These are phyloP conservation scores for Pythium grandisporangium DNA, from an alignment of 352 stramenopile genomes.

Conservation along the genomic window DNA sequence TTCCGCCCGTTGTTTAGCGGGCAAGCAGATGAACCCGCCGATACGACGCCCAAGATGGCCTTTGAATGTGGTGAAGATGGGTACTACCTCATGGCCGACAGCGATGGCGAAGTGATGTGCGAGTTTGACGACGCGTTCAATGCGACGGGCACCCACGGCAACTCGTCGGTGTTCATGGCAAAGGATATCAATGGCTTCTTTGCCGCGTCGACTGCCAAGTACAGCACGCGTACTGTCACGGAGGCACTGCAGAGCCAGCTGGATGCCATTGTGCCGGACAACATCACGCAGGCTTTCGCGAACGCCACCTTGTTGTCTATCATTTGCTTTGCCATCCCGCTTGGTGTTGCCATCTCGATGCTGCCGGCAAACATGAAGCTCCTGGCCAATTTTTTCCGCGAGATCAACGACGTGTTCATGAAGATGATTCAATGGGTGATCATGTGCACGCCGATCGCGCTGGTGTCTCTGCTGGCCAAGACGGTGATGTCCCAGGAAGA, in stretches of 20 bases:
- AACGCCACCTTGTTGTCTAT: conserved; percentile 19
- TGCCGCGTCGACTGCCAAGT: conserved; percentile 1
- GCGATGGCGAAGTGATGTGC: conserved; percentile 9
- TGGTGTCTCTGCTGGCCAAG: conserved; percentile 25
- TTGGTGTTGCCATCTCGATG: conserved; percentile 15
- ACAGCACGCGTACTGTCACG: conserved; percentile 7
- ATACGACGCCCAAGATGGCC: conserved; percentile 3
- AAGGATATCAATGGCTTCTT: conserved; percentile 14
- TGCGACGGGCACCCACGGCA: conserved; percentile 1
- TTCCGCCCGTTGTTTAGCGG: conserved; percentile 6
- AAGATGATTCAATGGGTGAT: conserved; percentile 28
- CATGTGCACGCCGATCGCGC: conserved; percentile 24
- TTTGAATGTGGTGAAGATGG: conserved; percentile 6
- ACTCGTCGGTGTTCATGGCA: conserved; percentile 8
- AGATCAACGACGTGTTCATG: conserved; percentile 26
- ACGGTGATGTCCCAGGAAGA: conserved; percentile 17
- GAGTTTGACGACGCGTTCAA: conserved; percentile 11
- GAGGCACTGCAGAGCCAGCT: conserved; percentile 14
- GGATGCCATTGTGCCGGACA: conserved; percentile 9
- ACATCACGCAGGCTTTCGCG: conserved; percentile 21
- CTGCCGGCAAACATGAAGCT: conserved; percentile 6
- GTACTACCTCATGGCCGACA: conserved; percentile 10
- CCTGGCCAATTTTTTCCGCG: conserved; percentile 14
- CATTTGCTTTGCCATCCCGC: conserved; percentile 23
- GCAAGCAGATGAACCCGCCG: background rate